Base-by-base conservation (phyloP, 2,329 filamentous ascomycete species). In the Aspergillus tubingensis region DNA sequence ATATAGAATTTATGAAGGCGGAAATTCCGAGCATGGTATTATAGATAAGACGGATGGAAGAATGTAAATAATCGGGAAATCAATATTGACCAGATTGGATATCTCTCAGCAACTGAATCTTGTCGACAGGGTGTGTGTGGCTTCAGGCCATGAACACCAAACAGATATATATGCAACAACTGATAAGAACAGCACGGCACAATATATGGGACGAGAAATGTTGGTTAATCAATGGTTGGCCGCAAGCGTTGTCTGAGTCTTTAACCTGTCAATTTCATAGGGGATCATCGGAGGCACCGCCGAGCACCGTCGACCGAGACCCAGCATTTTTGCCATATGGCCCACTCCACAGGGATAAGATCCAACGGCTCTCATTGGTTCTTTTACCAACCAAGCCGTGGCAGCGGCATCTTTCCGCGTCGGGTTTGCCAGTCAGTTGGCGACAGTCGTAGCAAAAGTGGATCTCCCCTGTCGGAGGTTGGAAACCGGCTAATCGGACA, bases 261-360 rank as follows among this genome's bases (percentile, higher is more conserved):
- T 55, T 55, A 55, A 47, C 53, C 44, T 15, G 30, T 17, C 25
- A 47, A 49, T 39, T 48, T 38, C 21, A 17, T 11, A 21, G 50
- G 39, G 52, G 44, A 36, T 62, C 62, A 36, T 62, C 62, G 62
- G 61, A 62, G 19, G 43, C 23, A 38, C 57, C 57, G 58, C 63
- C 59, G 59, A 65, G 51, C 27, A 50, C 11, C 32, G 44, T 15
- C 30, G 39, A 38, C 38, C 25, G 38, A 53, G 21, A 43, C 17
- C 17, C 52, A 43, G 39, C 25, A 27, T 25, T n/a, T 15, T 13
- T 54, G n/a, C 23, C 52, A 54, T 19, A 43, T 13, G 51, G 21
- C 51, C 38, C 36, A 27, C 39, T 54, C 13, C 21, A 11, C 23
- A 8, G n/a, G 8, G 23, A 19, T 38, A 38, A 19, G 21, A 19